Percentiles rank a stretch among this genome's conserved stretches.
These are phyloP conservation scores for Saccharomyces eubayanus DNA, from an alignment of 805 yeast genomes.

Conservation along the genomic window DNA sequence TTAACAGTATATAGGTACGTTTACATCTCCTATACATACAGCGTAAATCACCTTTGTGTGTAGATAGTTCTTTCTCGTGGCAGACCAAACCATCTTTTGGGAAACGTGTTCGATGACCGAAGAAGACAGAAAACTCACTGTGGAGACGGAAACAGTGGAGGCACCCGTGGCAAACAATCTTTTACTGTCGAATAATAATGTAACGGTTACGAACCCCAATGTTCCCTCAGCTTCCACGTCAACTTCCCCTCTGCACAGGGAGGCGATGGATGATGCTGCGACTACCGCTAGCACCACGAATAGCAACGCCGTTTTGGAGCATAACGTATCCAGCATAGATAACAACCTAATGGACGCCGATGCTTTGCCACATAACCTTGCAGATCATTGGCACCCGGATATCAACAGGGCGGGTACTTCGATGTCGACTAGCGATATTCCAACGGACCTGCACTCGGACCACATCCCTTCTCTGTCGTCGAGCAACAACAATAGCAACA, in stretches of 20 bases:
- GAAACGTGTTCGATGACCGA: slow-evolving; percentile 10
- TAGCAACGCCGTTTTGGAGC: neutral
- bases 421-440: neutral
- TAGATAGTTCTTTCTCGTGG: neutral
- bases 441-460: neutral
- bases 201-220: neutral
- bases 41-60: neutral
- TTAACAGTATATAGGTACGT: neutral
- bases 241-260: slow-evolving; percentile 3
- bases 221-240: slow-evolving; percentile 10
- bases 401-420: neutral
- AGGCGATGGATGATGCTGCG: neutral
- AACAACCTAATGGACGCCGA: neutral
- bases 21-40: neutral
- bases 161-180: slow-evolving; percentile 29
- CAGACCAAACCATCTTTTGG: neutral
- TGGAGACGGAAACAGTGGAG: slow-evolving; percentile 56
- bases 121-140: slow-evolving; percentile 38
- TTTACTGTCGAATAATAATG: slow-evolving; percentile 25
- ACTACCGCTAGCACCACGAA: neutral
- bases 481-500: neutral
- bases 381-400: neutral
- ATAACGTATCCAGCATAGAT: neutral
- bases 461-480: neutral
- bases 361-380: neutral